These are phyloP conservation scores for Malus hybrid DNA, from an alignment of 331 rosid genomes.

Conservation along the genomic window DNA sequence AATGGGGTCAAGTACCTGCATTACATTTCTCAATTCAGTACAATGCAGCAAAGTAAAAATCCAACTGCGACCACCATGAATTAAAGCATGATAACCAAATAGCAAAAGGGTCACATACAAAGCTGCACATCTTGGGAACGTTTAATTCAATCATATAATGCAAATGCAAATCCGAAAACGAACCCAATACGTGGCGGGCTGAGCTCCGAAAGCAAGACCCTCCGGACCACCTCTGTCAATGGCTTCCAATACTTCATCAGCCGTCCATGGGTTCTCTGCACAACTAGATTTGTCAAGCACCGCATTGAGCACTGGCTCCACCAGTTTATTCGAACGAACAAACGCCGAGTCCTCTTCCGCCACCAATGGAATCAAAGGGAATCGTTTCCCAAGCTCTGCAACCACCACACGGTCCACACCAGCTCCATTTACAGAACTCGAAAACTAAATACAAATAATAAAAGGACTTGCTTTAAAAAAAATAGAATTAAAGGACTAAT, in stretches of 20 bases:
- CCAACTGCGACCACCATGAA: background rate
- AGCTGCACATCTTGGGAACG: background rate
- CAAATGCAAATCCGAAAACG: conserved; percentile 20
- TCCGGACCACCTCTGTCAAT: conserved; percentile 83
- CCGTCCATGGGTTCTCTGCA: conserved; percentile 28
- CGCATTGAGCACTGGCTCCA: conserved; percentile 45
- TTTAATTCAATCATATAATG: background rate
- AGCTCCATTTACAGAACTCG: background rate
- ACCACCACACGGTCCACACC: background rate
- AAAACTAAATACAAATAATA: background rate
- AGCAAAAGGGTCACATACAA: background rate
- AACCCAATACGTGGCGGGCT: conserved; percentile 92
- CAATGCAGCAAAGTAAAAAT: conserved; percentile 10
- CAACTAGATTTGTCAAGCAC: conserved; percentile 36
- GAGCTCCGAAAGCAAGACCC: conserved; percentile 53
- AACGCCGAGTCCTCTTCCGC: conserved; percentile 94
- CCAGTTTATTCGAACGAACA: conserved; percentile 52
- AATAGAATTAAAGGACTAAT: background rate
- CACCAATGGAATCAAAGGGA: conserved; percentile 83
- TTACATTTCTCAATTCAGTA: conserved; percentile 12
- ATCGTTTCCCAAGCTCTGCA: conserved; percentile 65
- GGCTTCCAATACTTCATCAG: conserved; percentile 58
- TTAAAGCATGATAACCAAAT: background rate
- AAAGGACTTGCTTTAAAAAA: background rate
- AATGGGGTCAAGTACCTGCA: conserved; percentile 85